Evolutionary conservation across 2,329 filamentous ascomycete species (phyloP), one percentile per base, ranked within the genome.

Genomic region (Trichoderma sp.): DNA sequence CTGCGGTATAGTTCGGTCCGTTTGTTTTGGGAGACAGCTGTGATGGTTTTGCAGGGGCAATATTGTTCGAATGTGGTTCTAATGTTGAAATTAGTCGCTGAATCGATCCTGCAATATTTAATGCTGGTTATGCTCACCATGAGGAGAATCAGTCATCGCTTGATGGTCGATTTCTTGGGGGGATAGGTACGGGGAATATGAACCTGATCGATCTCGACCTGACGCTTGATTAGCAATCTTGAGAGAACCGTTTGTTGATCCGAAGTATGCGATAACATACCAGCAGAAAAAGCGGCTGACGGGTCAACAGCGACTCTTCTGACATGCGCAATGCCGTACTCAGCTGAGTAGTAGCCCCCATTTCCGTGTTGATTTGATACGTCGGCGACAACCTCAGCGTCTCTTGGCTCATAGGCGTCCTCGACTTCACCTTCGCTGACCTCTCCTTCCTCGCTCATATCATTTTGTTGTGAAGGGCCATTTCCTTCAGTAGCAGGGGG

Each of bases 381-480:
- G 13, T 26, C 55, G 34, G 50, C 39, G 13, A 58, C 32, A 53
- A 13, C 32, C 57, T 64, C 71, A 39, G 69, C 64, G 17, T 74
- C 74, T 15, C 68, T 71, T 11, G 85, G 84, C 63, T 88, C 86
- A 73, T 89, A 89, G 3, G 86, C 76, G 75, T 89, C 86, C 64
- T 89, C 87, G 63, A 87, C 85, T 75, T 91, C 90, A 20, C 85
- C 88, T 76, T 95, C 93, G 74, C 89, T 92, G 34, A 96, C 79
- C 79, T 97, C 93, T 17, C 92, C 93, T 76, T 97, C 93, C 77
- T 96, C 93, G 61, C 77, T 75, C 3, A 69, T 75, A 47, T 77
- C 76, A 7, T 74, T 74, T 34, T 73, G 66, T 30, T 73, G 55
- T 20, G 20, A 34, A 30, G 23, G 55, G n/a, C 13, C 12, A 36